Evolutionary conservation across 1,139 yeast species (phyloP).

Genomic region (Suhomyces bokatorum): DNA sequence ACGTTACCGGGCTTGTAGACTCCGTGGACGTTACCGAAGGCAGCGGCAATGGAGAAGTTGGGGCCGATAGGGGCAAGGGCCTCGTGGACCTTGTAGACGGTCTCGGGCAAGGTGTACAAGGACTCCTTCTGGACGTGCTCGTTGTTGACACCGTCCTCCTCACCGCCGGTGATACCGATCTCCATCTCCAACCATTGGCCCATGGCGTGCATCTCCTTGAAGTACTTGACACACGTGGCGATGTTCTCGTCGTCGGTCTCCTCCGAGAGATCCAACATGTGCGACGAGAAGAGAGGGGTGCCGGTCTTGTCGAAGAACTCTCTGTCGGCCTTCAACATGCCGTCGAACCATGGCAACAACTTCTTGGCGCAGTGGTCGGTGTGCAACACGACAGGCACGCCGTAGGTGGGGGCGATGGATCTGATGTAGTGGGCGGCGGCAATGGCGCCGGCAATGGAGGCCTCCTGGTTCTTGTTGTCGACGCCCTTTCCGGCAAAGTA

Average conservation of each 20-base stretch:
- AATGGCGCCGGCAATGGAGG: slow-evolving; percentile 91
- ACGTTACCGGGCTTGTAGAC: slow-evolving; percentile 99
- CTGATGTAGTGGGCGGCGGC: slow-evolving; percentile 99
- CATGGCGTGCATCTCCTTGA: slow-evolving; percentile 90
- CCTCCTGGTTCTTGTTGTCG: slow-evolving; percentile 86
- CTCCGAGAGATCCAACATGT: slow-evolving; percentile 98
- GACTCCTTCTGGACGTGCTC: slow-evolving; percentile 85
- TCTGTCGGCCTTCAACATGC: slow-evolving; percentile 96
- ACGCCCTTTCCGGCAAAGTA: slow-evolving; percentile 99
- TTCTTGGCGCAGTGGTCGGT: slow-evolving; percentile 99
- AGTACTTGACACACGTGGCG: slow-evolving; percentile 90
- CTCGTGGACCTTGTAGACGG: slow-evolving; percentile 87
- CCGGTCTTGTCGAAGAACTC: slow-evolving; percentile 83
- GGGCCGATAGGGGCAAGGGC: slow-evolving; percentile 92
- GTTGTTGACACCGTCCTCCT: slow-evolving; percentile 99
- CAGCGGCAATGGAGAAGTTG: slow-evolving; percentile 99
- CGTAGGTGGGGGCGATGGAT: slow-evolving; percentile 94
- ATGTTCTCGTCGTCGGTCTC: slow-evolving; percentile 96
- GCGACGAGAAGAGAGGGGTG: slow-evolving; percentile 96
- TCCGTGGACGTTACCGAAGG: slow-evolving; percentile 99
- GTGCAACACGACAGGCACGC: slow-evolving; percentile 95
- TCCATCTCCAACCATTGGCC: slow-evolving; percentile 99
- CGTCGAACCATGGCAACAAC: slow-evolving; percentile 97
- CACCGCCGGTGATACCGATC: slow-evolving; percentile 99
- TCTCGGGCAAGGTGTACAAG: slow-evolving; percentile 94